Evolutionary conservation across 2,329 filamentous ascomycete species (phyloP).

Genomic region (Cladophialophora exuberans): DNA sequence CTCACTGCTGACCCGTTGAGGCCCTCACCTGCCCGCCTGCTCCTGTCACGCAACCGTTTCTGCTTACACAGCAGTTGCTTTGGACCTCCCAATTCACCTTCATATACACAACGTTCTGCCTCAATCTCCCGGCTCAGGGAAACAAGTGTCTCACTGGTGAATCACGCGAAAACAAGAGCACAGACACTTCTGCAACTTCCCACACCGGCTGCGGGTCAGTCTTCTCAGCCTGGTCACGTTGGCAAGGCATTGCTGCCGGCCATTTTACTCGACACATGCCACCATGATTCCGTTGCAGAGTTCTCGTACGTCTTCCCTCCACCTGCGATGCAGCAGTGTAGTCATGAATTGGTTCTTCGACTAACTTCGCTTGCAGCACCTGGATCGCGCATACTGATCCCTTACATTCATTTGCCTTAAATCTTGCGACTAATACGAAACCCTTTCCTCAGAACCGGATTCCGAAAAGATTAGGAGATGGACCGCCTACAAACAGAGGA

Average conservation of each 20-base stretch:
- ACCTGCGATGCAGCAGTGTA: no score
- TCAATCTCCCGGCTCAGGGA: slow-evolving; percentile 23
- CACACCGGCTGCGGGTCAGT: slow-evolving; percentile 8
- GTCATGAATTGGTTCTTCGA: slow-evolving; percentile 38
- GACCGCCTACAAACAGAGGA: slow-evolving; percentile 55
- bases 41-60: slow-evolving; percentile 20
- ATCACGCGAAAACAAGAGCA: slow-evolving; percentile 15
- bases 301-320: slow-evolving; percentile 26
- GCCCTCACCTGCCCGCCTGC: slow-evolving; percentile 12
- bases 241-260: slow-evolving; percentile 20
- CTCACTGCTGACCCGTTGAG: slow-evolving; percentile 24
- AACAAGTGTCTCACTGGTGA: slow-evolving; percentile 23
- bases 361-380: slow-evolving; percentile 36
- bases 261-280: slow-evolving; percentile 21
- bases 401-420: slow-evolving; percentile 41
- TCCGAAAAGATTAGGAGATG: slow-evolving; percentile 38
- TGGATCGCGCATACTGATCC: slow-evolving; percentile 39
- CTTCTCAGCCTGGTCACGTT: slow-evolving; percentile 20
- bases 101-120: slow-evolving; percentile 21
- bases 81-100: slow-evolving; percentile 7
- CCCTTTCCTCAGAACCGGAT: slow-evolving; percentile 9
- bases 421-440: no score
- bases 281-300: slow-evolving; percentile 26
- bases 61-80: slow-evolving; percentile 24
- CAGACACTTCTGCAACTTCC: slow-evolving; percentile 12